A percentile compares a stretch with the other conserved stretches of the same genome.
These are phyloP conservation scores for Cylindrodendrum hubeiense DNA, from an alignment of 2,329 filamentous ascomycete genomes.

Conservation along the genomic window DNA sequence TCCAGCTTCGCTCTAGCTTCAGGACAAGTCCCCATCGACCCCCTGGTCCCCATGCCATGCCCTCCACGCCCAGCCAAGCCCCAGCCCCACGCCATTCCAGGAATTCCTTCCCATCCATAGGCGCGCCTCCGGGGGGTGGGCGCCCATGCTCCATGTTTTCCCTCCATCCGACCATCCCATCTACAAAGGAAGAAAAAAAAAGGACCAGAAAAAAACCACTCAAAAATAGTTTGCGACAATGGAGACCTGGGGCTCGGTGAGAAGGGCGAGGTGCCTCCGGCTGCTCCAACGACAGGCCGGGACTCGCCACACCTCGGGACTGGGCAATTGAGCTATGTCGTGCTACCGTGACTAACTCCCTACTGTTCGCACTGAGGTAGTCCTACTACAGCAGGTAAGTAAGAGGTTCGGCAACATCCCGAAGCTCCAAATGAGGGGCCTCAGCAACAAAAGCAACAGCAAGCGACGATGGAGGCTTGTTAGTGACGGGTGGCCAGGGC, in stretches of 20 bases:
- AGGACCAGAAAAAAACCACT: conserved; percentile 27
- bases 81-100: conserved; percentile 13
- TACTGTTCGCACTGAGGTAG: conserved; percentile 5
- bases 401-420: conserved; percentile 23
- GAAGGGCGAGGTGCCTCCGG: conserved; percentile 27
- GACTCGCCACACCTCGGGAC: conserved; percentile 25
- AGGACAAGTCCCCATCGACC: conserved; percentile 15
- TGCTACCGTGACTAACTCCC: neutral
- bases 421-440: neutral
- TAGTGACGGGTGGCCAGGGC: conserved; percentile 13
- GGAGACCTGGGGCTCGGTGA: conserved; percentile 33
- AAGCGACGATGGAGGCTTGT: conserved; percentile 13
- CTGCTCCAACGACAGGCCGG: conserved; percentile 11
- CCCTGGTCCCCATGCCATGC: conserved; percentile 22
- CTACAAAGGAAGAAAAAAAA: conserved; percentile 13
- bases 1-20: conserved; percentile 22
- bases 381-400: conserved; percentile 15
- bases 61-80: conserved; percentile 24
- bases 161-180: conserved; percentile 16
- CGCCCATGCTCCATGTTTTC: conserved; percentile 14
- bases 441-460: neutral
- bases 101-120: conserved; percentile 30
- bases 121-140: conserved; percentile 35
- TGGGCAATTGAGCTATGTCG: neutral
- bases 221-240: conserved; percentile 10